phyloP scores from a whole-genome alignment of 495 filamentous ascomycete genomes.

The Aspergillus kassunensis region DNA sequence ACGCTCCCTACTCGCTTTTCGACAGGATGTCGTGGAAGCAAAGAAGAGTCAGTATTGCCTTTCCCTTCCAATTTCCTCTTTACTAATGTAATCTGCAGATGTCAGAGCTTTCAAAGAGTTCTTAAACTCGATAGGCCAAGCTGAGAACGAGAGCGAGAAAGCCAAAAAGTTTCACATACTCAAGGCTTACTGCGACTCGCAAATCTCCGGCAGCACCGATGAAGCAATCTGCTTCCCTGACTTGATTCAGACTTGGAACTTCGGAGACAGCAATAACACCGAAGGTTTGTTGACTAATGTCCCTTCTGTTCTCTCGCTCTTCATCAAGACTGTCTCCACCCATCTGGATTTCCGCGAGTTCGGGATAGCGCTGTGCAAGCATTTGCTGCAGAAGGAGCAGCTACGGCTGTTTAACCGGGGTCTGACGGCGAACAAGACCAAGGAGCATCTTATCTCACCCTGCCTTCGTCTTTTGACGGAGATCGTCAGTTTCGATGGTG shows the following conservation, averaged over 20 bases:
- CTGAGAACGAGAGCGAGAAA: slow-evolving; percentile 44
- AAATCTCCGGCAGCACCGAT: slow-evolving; percentile 55
- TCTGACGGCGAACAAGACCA: slow-evolving; percentile 66
- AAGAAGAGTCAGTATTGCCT: slow-evolving; percentile 56
- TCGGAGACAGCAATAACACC: slow-evolving; percentile 65
- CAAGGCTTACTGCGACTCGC: slow-evolving; percentile 66
- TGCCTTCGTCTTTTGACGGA: slow-evolving; percentile 77
- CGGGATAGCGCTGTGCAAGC: slow-evolving; percentile 68
- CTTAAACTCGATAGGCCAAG: slow-evolving; percentile 58
- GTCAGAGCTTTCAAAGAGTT: slow-evolving; percentile 74
- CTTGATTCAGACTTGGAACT: slow-evolving; percentile 75
- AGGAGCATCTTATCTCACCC: slow-evolving; percentile 81
- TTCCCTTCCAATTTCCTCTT: background rate
- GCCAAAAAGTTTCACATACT: slow-evolving; percentile 57
- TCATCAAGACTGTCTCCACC: slow-evolving; percentile 67
- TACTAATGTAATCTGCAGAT: slow-evolving; percentile 39
- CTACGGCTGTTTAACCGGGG: slow-evolving; percentile 67
- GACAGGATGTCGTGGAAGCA: slow-evolving; percentile 55
- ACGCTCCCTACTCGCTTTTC: slow-evolving; percentile 58
- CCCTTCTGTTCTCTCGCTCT: slow-evolving; percentile 68
- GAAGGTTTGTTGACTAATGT: slow-evolving; percentile 72
- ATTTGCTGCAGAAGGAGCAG: slow-evolving; percentile 68
- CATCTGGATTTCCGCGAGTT: slow-evolving; percentile 66
- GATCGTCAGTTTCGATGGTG: slow-evolving; percentile 74
- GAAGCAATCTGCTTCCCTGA: slow-evolving; percentile 62